Base-by-base conservation (phyloP, 768 basidiomycete species). In the Phaeolepiota aurea region DNA sequence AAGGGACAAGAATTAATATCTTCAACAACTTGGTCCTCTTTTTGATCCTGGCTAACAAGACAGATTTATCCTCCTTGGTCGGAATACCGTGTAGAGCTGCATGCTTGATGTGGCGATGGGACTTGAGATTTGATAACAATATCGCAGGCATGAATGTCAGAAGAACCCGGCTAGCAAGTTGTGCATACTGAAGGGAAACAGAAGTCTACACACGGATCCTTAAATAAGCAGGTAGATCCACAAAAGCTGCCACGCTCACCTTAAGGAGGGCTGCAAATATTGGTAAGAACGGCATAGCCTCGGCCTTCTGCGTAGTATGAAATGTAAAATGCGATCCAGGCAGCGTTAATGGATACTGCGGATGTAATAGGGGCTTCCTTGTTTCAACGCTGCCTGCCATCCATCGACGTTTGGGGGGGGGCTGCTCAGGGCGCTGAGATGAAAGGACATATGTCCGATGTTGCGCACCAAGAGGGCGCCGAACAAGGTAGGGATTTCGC, bases 101-200 rank as follows among this genome's bases (percentile, higher is more conserved):
- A 33, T 59, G 57, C 50, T 69, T 66, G 45, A 87, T 69, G 16
- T 65, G 56, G 50, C 59, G 74, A 43, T 63, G 68, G 0, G 76
- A 64, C 46, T 62, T 70, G 46, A 69, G 61, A 38, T 77, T 82
- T 48, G 71, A 76, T 28, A 87, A 46, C 39, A 85, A 57, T 44
- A 87, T 53, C 21, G 86, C 54, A 16, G 88, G 88, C 10, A 87
- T 63, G 46, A 91, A 77, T 0, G 86, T 88, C 21, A 91, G 66
- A 0, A 76, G 79, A 38, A 91, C 68, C 43, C 88, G 75, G 32
- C 71, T 79, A 32, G 76, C 74, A 5, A 79, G 86, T 36, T 81
- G 74, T 12, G 77, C 75, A n/a, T 82, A 31, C 51, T 83, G 79
- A 37, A 91, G 65, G 0, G 80, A 72, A n/a, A 77, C 72, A 3